Base-by-base conservation (phyloP, 331 rosid species). In the Pyracantha coccinea region DNA sequence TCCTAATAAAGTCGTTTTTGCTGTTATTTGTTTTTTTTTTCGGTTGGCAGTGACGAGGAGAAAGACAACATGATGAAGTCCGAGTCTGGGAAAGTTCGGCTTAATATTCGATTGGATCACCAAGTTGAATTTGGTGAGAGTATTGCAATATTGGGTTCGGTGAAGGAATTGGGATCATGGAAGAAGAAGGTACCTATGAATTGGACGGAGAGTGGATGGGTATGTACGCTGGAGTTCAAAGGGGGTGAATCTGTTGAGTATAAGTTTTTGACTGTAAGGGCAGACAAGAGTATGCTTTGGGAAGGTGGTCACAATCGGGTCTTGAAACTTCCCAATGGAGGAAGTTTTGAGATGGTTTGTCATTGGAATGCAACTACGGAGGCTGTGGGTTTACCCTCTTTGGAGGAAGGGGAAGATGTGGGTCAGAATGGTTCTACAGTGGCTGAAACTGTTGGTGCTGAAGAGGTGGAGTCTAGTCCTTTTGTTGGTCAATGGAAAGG, bases 401-500 rank as follows among this genome's bases (percentile, higher is more conserved):
- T 78, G 69, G 87, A 63, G 32, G 60, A 78, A 66, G 78, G 41
- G 14, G 80, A 71, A 11, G 76, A 68, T 68, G 68, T 64, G 8
- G 74, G 19, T 24, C 71, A 77, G 45, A 58, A 78, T 55, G 82
- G 82, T 72, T 74, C 92, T 58, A 15, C 35, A 23, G 41, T 21
- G 28, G 64, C 25, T 20, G 66, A 60, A 27, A 23, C 69, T 81
- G 79, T 72, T 73, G 28, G 82, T 81, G 52, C 23, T 50, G 45
- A 55, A 29, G 92, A 85, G 45, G 80, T 14, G 45, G 88, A 54
- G 80, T 50, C 85, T 31, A 94, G 96, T 79, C 92, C 97, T 80
- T 94, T 94, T 80, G 97, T 94, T 13, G 99, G 89, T 62, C 89
- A 92, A 74, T 94, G 99, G 99, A 92, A 90, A 77, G 99, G 99